A percentile compares a stretch with the other conserved stretches of the same genome.
Evolutionary conservation across 495 filamentous ascomycete species (phyloP).

Genomic region (Recurvomyces mirabilis): DNA sequence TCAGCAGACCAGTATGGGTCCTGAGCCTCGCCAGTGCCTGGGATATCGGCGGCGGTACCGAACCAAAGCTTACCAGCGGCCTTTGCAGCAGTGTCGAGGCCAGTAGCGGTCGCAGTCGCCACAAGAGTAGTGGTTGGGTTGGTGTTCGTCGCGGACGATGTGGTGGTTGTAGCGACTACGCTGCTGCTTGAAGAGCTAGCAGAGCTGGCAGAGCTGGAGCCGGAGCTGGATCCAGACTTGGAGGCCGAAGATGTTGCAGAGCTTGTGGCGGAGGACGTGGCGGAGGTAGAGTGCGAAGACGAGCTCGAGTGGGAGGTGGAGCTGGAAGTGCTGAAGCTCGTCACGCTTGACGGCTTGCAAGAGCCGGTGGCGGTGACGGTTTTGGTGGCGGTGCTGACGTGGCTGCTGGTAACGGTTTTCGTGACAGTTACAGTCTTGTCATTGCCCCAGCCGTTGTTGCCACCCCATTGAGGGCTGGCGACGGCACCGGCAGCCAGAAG

Average conservation of each 20-base stretch:
- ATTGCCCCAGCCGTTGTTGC: neutral
- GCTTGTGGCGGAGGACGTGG: neutral
- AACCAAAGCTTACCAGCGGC: slow-evolving; percentile 17
- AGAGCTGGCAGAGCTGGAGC: neutral
- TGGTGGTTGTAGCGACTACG: neutral
- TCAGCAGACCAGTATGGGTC: slow-evolving; percentile 33
- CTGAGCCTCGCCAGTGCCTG: slow-evolving; percentile 15
- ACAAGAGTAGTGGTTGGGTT: slow-evolving; percentile 2
- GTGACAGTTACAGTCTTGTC: slow-evolving; percentile 4
- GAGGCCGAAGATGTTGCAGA: neutral
- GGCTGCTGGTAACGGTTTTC: neutral
- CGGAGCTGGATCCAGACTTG: neutral
- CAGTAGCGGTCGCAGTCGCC: slow-evolving; percentile 1
- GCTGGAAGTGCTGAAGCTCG: neutral
- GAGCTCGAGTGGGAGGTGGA: neutral
- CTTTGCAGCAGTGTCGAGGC: slow-evolving; percentile 12
- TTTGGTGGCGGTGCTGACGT: too few relatives aligned
- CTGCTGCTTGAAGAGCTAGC: neutral
- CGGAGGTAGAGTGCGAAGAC: neutral
- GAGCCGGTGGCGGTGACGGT: neutral
- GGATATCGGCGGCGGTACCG: slow-evolving; percentile 16
- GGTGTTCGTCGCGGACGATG: slow-evolving; percentile 7
- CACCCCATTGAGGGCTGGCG: slow-evolving; percentile 3
- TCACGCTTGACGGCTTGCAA: neutral
- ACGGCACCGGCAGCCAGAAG: slow-evolving; percentile 9